These are phyloP conservation scores for Raphanus sativus DNA, from an alignment of 345 rosid genomes.

Conservation along the genomic window DNA sequence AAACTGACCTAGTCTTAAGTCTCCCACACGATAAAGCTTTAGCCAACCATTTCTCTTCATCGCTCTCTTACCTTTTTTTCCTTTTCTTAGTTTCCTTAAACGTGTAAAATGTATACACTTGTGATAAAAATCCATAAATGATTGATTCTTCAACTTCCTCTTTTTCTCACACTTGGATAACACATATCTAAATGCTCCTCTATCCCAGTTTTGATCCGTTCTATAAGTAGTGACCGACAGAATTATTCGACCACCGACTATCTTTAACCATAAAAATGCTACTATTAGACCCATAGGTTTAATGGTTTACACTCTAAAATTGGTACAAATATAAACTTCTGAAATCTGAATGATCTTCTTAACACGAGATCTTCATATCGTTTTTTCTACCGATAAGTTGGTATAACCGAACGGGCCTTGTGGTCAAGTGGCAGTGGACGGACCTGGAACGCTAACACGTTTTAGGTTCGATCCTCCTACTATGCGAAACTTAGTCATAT, in stretches of 20 bases:
- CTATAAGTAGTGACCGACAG: not conserved
- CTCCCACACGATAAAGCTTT: constrained; percentile 14
- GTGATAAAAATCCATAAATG: not conserved
- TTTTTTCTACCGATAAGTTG: not conserved
- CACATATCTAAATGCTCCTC: not conserved
- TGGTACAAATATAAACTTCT: not conserved
- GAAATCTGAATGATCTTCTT: not conserved
- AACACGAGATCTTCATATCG: not conserved
- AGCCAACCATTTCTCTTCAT: constrained; percentile 30
- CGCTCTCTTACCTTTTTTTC: not conserved
- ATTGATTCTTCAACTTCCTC: not conserved
- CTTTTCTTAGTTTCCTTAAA: not conserved
- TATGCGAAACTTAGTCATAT: too few relatives aligned
- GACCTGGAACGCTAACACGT: too few relatives aligned
- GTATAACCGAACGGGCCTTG: too few relatives aligned
- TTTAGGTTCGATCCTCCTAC: too few relatives aligned
- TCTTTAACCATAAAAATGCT: not conserved
- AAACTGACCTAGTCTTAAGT: constrained; percentile 38
- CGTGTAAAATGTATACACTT: not conserved
- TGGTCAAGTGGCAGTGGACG: too few relatives aligned
- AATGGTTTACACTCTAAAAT: not conserved
- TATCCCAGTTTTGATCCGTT: not conserved
- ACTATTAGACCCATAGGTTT: not conserved
- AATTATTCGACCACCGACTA: not conserved
- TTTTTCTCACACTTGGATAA: not conserved